Percentiles rank a stretch among this genome's conserved stretches.
phyloP scores from a whole-genome alignment of 805 yeast genomes.

The Pichia scutulata region DNA sequence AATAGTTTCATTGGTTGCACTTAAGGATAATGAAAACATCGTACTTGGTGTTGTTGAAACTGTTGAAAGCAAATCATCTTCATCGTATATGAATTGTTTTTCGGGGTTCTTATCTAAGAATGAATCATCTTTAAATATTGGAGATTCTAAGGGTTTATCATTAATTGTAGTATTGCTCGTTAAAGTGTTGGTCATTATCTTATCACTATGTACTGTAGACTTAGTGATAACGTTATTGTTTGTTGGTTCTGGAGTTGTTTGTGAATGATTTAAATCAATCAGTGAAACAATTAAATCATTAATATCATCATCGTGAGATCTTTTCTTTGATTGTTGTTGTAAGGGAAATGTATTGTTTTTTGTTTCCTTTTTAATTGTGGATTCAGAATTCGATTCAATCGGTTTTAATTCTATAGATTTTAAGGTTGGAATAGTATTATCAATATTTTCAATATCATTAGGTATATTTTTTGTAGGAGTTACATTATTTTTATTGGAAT shows the following conservation, averaged over 20 bases:
- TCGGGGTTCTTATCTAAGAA: conserved; percentile 9
- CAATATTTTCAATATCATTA: neutral
- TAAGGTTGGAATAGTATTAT: neutral
- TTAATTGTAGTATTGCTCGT: neutral
- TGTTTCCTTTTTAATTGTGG: conserved; percentile 10
- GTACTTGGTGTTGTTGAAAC: conserved; percentile 20
- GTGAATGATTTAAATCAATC: conserved; percentile 27
- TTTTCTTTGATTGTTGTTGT: conserved; percentile 5
- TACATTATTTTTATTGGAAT: no score
- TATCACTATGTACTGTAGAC: neutral
- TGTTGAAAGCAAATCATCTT: conserved; percentile 23
- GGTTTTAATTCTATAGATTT: neutral
- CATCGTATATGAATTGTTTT: conserved; percentile 10
- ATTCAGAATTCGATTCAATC: neutral
- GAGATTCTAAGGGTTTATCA: neutral
- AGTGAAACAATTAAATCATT: conserved; percentile 30
- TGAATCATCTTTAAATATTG: conserved; percentile 5
- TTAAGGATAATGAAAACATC: conserved; percentile 17
- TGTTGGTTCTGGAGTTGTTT: neutral
- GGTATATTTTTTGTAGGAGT: neutral
- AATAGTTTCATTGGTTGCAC: conserved; percentile 23
- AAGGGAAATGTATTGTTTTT: neutral
- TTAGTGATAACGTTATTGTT: neutral
- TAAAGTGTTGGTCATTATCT: neutral
- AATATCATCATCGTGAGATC: conserved; percentile 30